Percentiles rank a stretch among this genome's conserved stretches.
These are phyloP conservation scores for Spiraea crenata DNA, from an alignment of 331 rosid genomes.

Conservation along the genomic window DNA sequence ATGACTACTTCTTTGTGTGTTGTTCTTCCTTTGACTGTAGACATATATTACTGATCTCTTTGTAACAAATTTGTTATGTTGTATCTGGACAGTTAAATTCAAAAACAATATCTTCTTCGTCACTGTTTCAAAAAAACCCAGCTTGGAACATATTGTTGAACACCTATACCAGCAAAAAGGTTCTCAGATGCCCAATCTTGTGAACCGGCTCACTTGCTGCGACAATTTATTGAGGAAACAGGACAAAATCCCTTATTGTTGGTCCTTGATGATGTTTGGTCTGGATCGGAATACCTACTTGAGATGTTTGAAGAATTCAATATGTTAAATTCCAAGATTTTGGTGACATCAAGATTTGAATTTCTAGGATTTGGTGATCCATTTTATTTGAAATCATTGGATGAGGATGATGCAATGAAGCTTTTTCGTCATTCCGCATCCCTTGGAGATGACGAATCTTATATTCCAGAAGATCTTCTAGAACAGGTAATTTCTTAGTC, in stretches of 20 bases:
- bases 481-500: background rate
- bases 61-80: slow-evolving; percentile 4
- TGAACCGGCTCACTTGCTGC: slow-evolving; percentile 8
- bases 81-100: slow-evolving; percentile 44
- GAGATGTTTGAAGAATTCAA: slow-evolving; percentile 26
- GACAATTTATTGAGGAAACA: slow-evolving; percentile 21
- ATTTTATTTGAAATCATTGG: slow-evolving; percentile 27
- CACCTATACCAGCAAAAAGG: slow-evolving; percentile 34
- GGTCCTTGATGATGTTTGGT: slow-evolving; percentile 66
- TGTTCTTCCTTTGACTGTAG: background rate
- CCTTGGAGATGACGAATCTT: slow-evolving; percentile 7
- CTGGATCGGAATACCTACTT: slow-evolving; percentile 38
- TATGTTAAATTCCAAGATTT: slow-evolving; percentile 40
- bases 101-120: slow-evolving; percentile 46
- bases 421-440: slow-evolving; percentile 44
- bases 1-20: too few species aligned
- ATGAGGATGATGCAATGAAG: slow-evolving; percentile 22
- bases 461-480: background rate
- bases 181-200: slow-evolving; percentile 12
- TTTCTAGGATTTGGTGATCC: slow-evolving; percentile 29
- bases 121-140: slow-evolving; percentile 47
- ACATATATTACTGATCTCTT: background rate
- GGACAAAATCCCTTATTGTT: slow-evolving; percentile 37
- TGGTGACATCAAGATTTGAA: slow-evolving; percentile 62
- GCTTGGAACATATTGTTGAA: slow-evolving; percentile 31